A percentile compares a stretch with the other conserved stretches of the same genome.
Conservation (phyloP, 805 yeast species). For the Saccharomycopsis sp. region DNA sequence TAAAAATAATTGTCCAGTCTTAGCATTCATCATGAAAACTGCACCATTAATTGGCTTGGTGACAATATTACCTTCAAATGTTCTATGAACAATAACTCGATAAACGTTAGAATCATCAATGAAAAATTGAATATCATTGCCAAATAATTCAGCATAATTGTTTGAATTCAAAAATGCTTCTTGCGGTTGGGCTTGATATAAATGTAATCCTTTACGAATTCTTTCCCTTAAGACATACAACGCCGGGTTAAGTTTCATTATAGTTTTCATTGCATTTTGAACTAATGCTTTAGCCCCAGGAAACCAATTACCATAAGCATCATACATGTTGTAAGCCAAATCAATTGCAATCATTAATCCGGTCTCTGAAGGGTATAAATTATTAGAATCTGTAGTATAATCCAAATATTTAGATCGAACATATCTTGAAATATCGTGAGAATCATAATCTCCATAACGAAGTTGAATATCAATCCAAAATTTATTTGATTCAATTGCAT, state of each 20-base stretch:
- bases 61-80: slow-evolving; percentile 87
- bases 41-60: slow-evolving; percentile 94
- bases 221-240: slow-evolving; percentile 86
- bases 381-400: slow-evolving; percentile 80
- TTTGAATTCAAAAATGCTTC: slow-evolving; percentile 85
- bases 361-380: slow-evolving; percentile 86
- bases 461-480: slow-evolving; percentile 95
- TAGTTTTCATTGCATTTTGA: slow-evolving; percentile 87
- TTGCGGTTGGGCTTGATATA: slow-evolving; percentile 89
- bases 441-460: slow-evolving; percentile 94
- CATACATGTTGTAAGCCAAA: slow-evolving; percentile 91
- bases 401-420: slow-evolving; percentile 90
- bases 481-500: slow-evolving; percentile 52
- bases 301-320: slow-evolving; percentile 97
- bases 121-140: slow-evolving; percentile 74
- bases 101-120: slow-evolving; percentile 94
- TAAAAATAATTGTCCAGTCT: slow-evolving; percentile 82
- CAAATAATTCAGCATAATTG: slow-evolving; percentile 85
- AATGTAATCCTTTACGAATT: slow-evolving; percentile 86
- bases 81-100: slow-evolving; percentile 84
- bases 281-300: slow-evolving; percentile 86
- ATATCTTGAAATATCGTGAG: slow-evolving; percentile 92
- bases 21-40: slow-evolving; percentile 81
- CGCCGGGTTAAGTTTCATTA: slow-evolving; percentile 94
- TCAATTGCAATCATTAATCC: slow-evolving; percentile 90